These are phyloP conservation scores for Epithemia pelagica DNA, from an alignment of 108 stramenopile genomes.

Conservation along the genomic window DNA sequence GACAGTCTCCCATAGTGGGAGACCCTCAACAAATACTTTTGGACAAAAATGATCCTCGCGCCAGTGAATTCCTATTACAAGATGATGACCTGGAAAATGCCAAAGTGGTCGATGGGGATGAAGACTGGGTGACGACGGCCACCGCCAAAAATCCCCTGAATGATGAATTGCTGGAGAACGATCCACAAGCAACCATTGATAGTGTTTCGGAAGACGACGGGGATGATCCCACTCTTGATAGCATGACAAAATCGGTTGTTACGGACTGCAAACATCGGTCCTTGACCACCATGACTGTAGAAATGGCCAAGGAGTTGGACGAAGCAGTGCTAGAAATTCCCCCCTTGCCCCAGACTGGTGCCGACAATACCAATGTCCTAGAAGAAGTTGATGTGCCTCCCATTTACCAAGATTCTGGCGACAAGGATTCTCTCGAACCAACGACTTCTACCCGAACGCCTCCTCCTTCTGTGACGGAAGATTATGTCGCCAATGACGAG, in stretches of 20 bases:
- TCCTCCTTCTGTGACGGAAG: not conserved
- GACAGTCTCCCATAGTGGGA: not conserved
- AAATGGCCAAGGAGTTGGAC: slow-evolving; percentile 31
- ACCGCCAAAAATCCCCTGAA: not conserved
- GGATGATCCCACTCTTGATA: not conserved
- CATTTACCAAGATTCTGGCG: not conserved
- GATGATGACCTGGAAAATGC: not conserved
- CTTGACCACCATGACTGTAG: slow-evolving; percentile 11
- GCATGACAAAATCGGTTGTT: not conserved
- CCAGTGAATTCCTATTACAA: slow-evolving; percentile 14
- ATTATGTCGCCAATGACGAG: not conserved
- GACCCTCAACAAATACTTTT: not conserved
- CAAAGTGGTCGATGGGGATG: slow-evolving; percentile 2
- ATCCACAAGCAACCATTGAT: not conserved
- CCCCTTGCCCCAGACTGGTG: slow-evolving; percentile 4
- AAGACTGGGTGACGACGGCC: not conserved
- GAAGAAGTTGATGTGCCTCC: not conserved
- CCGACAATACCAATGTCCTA: not conserved
- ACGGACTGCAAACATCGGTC: not conserved
- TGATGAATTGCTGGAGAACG: not conserved
- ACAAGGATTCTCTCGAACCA: not conserved
- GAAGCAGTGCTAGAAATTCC: slow-evolving; percentile 14
- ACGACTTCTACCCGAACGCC: not conserved
- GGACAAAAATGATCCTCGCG: slow-evolving; percentile 1
- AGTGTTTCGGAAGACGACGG: not conserved